phyloP scores from a whole-genome alignment of 2,329 filamentous ascomycete genomes.

The Talaromyces piceae region DNA sequence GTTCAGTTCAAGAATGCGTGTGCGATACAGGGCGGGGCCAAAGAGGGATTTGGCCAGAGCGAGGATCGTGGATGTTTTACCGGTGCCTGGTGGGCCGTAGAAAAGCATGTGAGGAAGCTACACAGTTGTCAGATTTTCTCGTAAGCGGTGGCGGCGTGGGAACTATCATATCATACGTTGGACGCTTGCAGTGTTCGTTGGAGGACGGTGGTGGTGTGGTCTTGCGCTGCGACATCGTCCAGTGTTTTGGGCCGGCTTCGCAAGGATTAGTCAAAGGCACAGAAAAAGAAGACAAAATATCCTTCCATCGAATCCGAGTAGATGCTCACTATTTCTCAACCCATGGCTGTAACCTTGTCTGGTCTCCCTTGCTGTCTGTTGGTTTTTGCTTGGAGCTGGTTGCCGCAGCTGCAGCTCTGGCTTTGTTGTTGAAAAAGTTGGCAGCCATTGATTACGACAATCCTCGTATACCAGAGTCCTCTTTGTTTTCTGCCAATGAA shows the following conservation, averaged over 20 bases:
- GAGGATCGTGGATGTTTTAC: slow-evolving; percentile 96
- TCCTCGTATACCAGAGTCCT: neutral
- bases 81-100: slow-evolving; percentile 94
- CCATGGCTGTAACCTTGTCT: slow-evolving; percentile 75
- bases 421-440: slow-evolving; percentile 93
- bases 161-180: too few relatives aligned
- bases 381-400: slow-evolving; percentile 61
- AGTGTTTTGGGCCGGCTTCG: slow-evolving; percentile 83
- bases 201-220: slow-evolving; percentile 90
- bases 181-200: slow-evolving; percentile 89
- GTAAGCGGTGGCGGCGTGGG: too few relatives aligned
- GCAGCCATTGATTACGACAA: slow-evolving; percentile 49
- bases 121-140: slow-evolving; percentile 2
- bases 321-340: slow-evolving; percentile 87
- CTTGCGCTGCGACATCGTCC: slow-evolving; percentile 91
- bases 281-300: neutral
- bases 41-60: slow-evolving; percentile 96
- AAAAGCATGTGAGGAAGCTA: slow-evolving; percentile 97
- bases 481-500: neutral
- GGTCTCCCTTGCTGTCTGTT: slow-evolving; percentile 54
- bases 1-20: slow-evolving; percentile 96
- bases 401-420: slow-evolving; percentile 59
- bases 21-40: slow-evolving; percentile 85
- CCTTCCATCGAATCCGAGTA: neutral
- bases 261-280: neutral